Conservation (phyloP, 164 flowering plant species). For the Kingdonia uniflora region DNA sequence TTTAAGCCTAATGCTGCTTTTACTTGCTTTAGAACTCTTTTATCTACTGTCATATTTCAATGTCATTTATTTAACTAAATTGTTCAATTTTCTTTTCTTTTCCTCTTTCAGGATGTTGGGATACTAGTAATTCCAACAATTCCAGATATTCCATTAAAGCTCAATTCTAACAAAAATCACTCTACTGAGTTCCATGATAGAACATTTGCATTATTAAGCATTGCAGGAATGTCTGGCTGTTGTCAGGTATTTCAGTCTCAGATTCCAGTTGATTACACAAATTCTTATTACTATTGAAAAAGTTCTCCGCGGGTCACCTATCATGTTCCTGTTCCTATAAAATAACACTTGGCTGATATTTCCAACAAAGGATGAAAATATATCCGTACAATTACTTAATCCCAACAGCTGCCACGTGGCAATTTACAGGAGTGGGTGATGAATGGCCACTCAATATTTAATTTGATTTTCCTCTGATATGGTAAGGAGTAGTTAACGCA, state of each 20-base stretch:
- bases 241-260: constrained; percentile 65
- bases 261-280: background rate
- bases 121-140: constrained; percentile 76
- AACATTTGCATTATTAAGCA: constrained; percentile 50
- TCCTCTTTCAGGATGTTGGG: constrained; percentile 55
- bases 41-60: too few species aligned
- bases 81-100: background rate
- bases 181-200: constrained; percentile 54
- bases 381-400: too few species aligned
- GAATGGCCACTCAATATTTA: too few species aligned
- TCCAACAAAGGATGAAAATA: too few species aligned
- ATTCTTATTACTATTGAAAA: background rate
- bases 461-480: too few species aligned
- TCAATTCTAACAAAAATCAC: constrained; percentile 35
- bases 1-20: background rate
- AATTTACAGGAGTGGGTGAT: too few species aligned
- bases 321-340: too few species aligned
- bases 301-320: background rate
- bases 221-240: constrained; percentile 89
- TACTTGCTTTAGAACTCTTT: too few species aligned
- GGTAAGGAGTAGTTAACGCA: too few species aligned
- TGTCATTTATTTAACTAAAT: background rate
- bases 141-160: constrained; percentile 55
- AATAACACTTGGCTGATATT: too few species aligned
- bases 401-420: too few species aligned